Conservation (phyloP, 805 yeast species). For the Jamesozyma rosinii region DNA sequence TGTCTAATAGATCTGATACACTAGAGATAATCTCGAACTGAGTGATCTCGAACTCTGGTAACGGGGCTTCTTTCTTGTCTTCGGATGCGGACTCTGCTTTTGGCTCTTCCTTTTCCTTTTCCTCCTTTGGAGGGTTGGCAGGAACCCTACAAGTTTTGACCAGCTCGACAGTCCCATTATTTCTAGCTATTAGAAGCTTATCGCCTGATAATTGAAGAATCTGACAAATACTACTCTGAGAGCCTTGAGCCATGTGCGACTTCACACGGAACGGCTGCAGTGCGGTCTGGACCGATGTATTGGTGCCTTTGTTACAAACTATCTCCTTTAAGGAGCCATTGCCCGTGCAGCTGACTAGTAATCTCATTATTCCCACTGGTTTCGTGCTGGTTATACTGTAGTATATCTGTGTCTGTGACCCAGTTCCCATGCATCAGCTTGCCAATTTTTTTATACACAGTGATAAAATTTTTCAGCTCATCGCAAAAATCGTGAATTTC, state of each 20-base stretch:
- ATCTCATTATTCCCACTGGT: slow-evolving; percentile 55
- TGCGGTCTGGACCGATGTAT: slow-evolving; percentile 64
- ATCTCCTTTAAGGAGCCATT: slow-evolving; percentile 59
- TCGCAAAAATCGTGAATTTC: neutral
- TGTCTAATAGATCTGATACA: slow-evolving; percentile 17
- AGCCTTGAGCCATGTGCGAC: slow-evolving; percentile 36
- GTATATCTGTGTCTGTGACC: too few species aligned
- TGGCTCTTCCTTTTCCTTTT: neutral
- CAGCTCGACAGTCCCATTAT: slow-evolving; percentile 36
- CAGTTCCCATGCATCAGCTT: too few species aligned
- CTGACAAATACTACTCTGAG: slow-evolving; percentile 33
- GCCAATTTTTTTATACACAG: too few species aligned
- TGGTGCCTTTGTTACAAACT: slow-evolving; percentile 57
- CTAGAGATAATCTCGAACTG: slow-evolving; percentile 17
- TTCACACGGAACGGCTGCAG: slow-evolving; percentile 51
- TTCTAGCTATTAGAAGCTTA: slow-evolving; percentile 38
- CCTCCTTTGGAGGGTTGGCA: slow-evolving; percentile 5
- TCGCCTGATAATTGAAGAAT: slow-evolving; percentile 28
- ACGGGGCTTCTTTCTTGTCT: neutral
- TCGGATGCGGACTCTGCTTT: neutral
- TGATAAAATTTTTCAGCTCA: slow-evolving; percentile 1
- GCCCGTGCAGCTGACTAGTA: slow-evolving; percentile 57
- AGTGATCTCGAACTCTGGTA: slow-evolving; percentile 13
- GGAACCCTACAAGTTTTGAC: slow-evolving; percentile 26
- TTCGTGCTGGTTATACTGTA: neutral